phyloP scores from a whole-genome alignment of 2,329 filamentous ascomycete species.

The Ceratocystis albifundus region DNA sequence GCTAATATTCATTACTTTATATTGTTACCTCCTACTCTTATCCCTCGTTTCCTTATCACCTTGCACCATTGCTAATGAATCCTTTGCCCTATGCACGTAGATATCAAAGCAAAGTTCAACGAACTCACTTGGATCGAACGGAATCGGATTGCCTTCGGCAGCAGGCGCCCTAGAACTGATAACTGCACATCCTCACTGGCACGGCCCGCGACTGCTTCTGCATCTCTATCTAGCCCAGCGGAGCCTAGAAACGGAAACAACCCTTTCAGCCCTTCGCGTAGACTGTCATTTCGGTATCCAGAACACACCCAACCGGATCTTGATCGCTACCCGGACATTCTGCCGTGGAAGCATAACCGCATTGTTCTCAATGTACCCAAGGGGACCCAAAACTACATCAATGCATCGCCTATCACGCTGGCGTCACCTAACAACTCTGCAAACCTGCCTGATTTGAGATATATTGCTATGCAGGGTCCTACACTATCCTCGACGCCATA shows the following conservation, averaged over 20 bases:
- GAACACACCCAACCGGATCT: constrained; percentile 31
- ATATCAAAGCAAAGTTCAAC: constrained; percentile 41
- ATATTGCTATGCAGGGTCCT: constrained; percentile 91
- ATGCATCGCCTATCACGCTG: constrained; percentile 61
- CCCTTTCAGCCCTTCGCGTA: not conserved
- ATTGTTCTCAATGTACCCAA: constrained; percentile 68
- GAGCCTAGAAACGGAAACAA: constrained; percentile 10
- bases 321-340: constrained; percentile 83
- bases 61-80: not conserved
- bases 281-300: constrained; percentile 21
- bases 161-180: constrained; percentile 19
- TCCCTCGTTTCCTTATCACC: not conserved
- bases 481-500: constrained; percentile 64
- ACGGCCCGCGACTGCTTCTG: constrained; percentile 15
- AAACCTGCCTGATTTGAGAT: constrained; percentile 40
- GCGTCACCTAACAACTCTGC: constrained; percentile 33
- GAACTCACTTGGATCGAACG: constrained; percentile 46
- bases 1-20: not conserved
- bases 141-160: constrained; percentile 33
- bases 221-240: not conserved
- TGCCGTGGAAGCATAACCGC: constrained; percentile 79
- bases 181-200: constrained; percentile 15
- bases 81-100: constrained; percentile 28
- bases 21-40: not conserved
- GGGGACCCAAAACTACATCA: constrained; percentile 65